Base-by-base conservation (phyloP, 805 yeast species). In the Priceomyces melissophilus region DNA sequence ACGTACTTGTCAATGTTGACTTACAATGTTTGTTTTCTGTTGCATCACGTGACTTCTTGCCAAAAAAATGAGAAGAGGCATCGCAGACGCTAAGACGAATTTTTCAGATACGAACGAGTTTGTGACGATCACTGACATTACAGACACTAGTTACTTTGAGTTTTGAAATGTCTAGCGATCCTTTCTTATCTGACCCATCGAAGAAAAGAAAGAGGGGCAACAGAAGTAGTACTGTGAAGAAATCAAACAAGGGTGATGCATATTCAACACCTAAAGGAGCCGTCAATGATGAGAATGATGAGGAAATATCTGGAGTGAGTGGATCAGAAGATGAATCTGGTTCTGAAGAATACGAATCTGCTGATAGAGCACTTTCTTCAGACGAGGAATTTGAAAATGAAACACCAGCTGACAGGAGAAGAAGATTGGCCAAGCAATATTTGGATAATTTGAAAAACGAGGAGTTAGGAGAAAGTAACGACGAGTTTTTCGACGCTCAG, bases 341-440 rank as follows among this genome's bases (percentile, higher is more conserved):
- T 10, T 69, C 66, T 36, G 73, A 60, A 10, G 55, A 60, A 1
- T 50, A 47, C 23, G 63, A 54, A 10, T 39, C 49, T 17, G 65
- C 59, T 4, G 70, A 66, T n/a, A 60, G 57, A 9, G 64, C 57
- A 27, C 46, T 76, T 15, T 78, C 76, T 11, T 80, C 84, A 10
- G 91, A 84, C 26, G 93, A 82, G 49, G 95, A 84, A 50, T 79
- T 81, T 48, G 79, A 69, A 11, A 74, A 72, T 12, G 98, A 91
- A 62, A 78, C 79, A 36, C 95, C 90, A 7, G 95, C 96, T 0
- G 99, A 93, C 56, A 89, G 87, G 63, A 79, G 99, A 63, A 79
- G 99, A 65, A 73, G 98, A 56, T 73, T 93, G 44, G 98, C 98
- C 12, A 89, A 89, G 62, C 93, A 90, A 62, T 93, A 93, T 61